These are phyloP conservation scores for Panellus pusillus DNA, from an alignment of 768 basidiomycete genomes.

Conservation along the genomic window DNA sequence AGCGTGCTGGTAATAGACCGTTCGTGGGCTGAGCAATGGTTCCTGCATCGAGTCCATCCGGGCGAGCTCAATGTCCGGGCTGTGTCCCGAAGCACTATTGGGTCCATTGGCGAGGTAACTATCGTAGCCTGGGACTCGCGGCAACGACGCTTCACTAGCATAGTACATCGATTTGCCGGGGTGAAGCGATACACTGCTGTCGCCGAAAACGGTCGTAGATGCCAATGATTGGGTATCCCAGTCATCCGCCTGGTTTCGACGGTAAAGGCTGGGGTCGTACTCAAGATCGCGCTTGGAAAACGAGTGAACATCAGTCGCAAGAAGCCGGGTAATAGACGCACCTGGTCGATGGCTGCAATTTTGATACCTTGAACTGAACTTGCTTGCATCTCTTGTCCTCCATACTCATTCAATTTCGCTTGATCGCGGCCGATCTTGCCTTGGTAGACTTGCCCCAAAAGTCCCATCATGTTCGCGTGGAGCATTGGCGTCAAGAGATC, in stretches of 20 bases:
- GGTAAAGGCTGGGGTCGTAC: conserved; percentile 79
- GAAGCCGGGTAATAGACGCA: conserved; percentile 26
- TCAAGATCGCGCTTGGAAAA: conserved; percentile 61
- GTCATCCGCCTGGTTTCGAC: conserved; percentile 83
- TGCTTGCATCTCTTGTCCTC: conserved; percentile 74
- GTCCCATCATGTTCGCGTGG: conserved; percentile 81
- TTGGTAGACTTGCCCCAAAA: conserved; percentile 72
- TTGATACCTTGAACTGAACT: conserved; percentile 75
- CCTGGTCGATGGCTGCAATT: conserved; percentile 81
- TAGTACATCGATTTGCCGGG: conserved; percentile 43
- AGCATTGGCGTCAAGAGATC: conserved; percentile 90
- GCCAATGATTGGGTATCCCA: conserved; percentile 84
- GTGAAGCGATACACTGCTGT: conserved; percentile 43
- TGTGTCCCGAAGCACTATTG: conserved; percentile 24
- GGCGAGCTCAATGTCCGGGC: conserved; percentile 51
- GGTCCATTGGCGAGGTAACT: conserved; percentile 57
- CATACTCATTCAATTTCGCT: conserved; percentile 74
- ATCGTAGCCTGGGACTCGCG: conserved; percentile 49
- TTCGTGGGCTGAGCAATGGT: conserved; percentile 51
- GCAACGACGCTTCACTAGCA: conserved; percentile 30
- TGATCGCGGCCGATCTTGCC: conserved; percentile 67
- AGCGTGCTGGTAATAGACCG: conserved; percentile 31
- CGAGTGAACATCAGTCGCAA: background rate
- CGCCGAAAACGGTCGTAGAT: conserved; percentile 52
- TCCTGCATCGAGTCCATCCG: conserved; percentile 59